Evolutionary conservation across 192 early-diverging fungal species (phyloP).

Genomic region (Coemansia sp.): DNA sequence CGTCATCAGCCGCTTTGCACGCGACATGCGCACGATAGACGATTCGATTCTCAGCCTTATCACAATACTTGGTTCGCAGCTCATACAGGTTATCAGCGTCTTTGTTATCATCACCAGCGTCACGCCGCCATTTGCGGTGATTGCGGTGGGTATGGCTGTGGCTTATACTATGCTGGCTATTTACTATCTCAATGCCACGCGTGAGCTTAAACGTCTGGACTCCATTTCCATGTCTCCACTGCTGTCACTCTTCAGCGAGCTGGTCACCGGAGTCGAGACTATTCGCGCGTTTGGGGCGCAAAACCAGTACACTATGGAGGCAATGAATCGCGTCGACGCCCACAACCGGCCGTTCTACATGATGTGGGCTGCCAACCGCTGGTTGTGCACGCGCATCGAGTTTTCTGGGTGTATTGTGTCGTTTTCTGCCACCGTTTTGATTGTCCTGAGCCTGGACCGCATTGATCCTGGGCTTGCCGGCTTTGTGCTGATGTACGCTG

Average conservation of each 20-base stretch:
- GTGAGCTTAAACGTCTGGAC: slow-evolving; percentile 90
- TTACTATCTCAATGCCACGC: slow-evolving; percentile 73
- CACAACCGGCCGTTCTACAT: slow-evolving; percentile 86
- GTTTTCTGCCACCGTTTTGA: slow-evolving; percentile 67
- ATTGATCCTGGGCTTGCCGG: slow-evolving; percentile 88
- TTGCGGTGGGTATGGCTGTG: slow-evolving; percentile 59
- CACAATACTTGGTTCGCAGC: slow-evolving; percentile 56
- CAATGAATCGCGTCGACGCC: slow-evolving; percentile 63
- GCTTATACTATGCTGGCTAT: slow-evolving; percentile 67
- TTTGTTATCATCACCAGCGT: slow-evolving; percentile 64
- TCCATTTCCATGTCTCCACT: slow-evolving; percentile 73
- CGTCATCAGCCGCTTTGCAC: slow-evolving; percentile 85
- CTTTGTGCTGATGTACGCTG: slow-evolving; percentile 78
- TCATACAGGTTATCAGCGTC: slow-evolving; percentile 59
- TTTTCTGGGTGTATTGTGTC: slow-evolving; percentile 73
- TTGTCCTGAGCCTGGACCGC: slow-evolving; percentile 57
- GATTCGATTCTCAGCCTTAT: slow-evolving; percentile 58
- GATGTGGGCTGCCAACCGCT: slow-evolving; percentile 88
- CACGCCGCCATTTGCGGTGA: slow-evolving; percentile 73
- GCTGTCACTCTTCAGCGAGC: slow-evolving; percentile 81
- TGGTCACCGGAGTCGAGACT: slow-evolving; percentile 70
- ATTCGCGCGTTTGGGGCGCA: slow-evolving; percentile 86
- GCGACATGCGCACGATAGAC: slow-evolving; percentile 85
- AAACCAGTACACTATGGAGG: slow-evolving; percentile 67
- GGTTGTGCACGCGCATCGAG: slow-evolving; percentile 85